Percentiles rank a stretch among this genome's conserved stretches.
phyloP scores from a whole-genome alignment of 345 rosid species.

The Erodium maritimum region DNA sequence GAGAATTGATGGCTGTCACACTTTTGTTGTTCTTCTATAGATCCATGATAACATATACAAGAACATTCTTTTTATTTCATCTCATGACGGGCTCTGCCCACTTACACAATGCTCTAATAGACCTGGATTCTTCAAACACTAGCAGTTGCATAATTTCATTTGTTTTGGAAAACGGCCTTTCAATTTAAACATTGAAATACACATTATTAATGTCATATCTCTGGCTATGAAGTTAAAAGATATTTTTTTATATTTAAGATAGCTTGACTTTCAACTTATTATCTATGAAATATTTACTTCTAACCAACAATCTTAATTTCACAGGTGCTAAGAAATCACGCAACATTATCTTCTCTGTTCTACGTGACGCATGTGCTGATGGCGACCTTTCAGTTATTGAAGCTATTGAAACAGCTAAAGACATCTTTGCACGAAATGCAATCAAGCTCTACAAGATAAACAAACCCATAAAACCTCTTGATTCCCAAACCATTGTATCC shows the following conservation, averaged over 20 bases:
- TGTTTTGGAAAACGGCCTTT: no score
- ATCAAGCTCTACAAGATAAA: conserved; percentile 59
- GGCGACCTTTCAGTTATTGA: conserved; percentile 65
- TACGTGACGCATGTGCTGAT: conserved; percentile 53
- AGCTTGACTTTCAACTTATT: background rate
- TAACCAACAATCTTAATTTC: conserved; percentile 6
- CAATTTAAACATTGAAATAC: no score
- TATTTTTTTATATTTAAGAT: background rate
- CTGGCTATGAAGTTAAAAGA: no score
- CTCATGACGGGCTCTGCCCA: no score
- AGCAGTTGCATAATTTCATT: no score
- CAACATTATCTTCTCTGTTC: conserved; percentile 54
- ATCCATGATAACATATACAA: no score
- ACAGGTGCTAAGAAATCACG: conserved; percentile 84
- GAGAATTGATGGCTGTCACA: no score
- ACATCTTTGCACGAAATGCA: conserved; percentile 58
- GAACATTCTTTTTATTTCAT: no score
- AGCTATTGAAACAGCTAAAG: conserved; percentile 77
- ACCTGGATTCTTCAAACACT: no score
- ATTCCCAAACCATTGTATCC: conserved; percentile 16
- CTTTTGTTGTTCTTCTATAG: no score
- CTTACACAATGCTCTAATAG: no score
- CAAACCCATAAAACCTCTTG: conserved; percentile 9
- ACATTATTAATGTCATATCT: no score
- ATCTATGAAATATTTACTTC: conserved; percentile 6